phyloP scores from a whole-genome alignment of 257 asterid species.

The Gentiana straminea region DNA sequence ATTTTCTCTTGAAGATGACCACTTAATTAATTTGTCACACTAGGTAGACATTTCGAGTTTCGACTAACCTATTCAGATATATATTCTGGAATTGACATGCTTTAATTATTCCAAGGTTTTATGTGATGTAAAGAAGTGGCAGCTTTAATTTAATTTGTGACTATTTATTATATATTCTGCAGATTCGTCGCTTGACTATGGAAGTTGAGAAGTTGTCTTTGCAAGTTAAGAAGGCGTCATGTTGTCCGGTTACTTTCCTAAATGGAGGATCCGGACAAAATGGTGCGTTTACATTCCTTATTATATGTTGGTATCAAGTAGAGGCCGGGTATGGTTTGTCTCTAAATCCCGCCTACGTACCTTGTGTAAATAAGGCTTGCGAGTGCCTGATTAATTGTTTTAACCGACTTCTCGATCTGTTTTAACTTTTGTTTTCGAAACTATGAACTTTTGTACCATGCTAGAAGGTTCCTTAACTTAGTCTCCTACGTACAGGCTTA shows the following conservation, averaged over 20 bases:
- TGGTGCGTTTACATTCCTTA: conserved; percentile 11
- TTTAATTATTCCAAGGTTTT: too few relatives aligned
- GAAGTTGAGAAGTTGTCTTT: conserved; percentile 50
- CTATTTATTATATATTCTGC: conserved; percentile 2
- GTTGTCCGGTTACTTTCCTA: conserved; percentile 51
- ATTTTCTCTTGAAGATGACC: too few relatives aligned
- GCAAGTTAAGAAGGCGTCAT: conserved; percentile 63
- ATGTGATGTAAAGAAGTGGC: too few relatives aligned
- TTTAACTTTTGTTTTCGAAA: background rate
- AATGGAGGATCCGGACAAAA: conserved; percentile 54
- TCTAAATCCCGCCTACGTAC: background rate
- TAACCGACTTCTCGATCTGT: background rate
- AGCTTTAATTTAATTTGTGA: too few relatives aligned
- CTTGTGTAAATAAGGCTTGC: too few relatives aligned
- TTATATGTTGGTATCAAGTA: background rate
- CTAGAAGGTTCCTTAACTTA: background rate
- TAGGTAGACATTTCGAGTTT: too few relatives aligned
- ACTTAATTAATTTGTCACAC: too few relatives aligned
- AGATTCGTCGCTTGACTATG: conserved; percentile 69
- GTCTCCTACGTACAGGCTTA: conserved; percentile 25
- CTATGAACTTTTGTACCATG: too few relatives aligned
- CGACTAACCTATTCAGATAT: too few relatives aligned
- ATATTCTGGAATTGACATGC: too few relatives aligned
- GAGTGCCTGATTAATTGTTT: too few relatives aligned
- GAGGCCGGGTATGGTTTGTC: background rate